Evolutionary conservation across 208 protist species (phyloP).

Genomic region (Trypanosoma cruzi): DNA sequence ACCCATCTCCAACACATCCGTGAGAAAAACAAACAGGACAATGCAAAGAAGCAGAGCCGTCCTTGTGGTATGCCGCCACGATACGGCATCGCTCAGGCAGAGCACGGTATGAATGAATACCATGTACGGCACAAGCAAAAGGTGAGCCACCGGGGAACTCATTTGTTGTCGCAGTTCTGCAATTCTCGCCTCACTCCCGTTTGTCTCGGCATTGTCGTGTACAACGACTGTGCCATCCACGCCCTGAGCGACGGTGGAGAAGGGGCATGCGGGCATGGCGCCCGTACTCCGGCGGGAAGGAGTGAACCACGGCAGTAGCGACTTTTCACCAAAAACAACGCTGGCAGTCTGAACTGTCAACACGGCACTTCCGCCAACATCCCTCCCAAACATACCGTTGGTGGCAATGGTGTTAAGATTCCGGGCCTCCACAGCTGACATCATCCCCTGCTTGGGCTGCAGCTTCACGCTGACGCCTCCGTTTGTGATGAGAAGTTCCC

Average conservation of each 20-base stretch:
- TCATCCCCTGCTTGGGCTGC: slow-evolving; percentile 66
- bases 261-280: not conserved
- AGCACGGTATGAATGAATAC: slow-evolving; percentile 61
- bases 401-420: slow-evolving; percentile 73
- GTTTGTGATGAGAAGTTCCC: slow-evolving; percentile 58
- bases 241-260: no score
- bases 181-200: slow-evolving; percentile 8
- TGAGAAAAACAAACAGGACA: slow-evolving; percentile 41
- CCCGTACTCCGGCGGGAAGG: slow-evolving; percentile 1
- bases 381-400: slow-evolving; percentile 75
- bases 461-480: slow-evolving; percentile 71
- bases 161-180: slow-evolving; percentile 21
- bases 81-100: slow-evolving; percentile 50
- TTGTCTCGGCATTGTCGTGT: not conserved
- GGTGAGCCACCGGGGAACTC: slow-evolving; percentile 57
- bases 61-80: slow-evolving; percentile 63
- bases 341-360: slow-evolving; percentile 70
- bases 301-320: slow-evolving; percentile 40
- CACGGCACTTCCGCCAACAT: slow-evolving; percentile 70
- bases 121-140: slow-evolving; percentile 80
- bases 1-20: slow-evolving; percentile 52
- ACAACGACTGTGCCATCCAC: no score
- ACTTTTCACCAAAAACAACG: slow-evolving; percentile 62
- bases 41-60: slow-evolving; percentile 62
- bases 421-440: slow-evolving; percentile 52